These are phyloP conservation scores for Plasmodium gallinaceum DNA, from an alignment of 169 alveolate genomes.

Conservation along the genomic window DNA sequence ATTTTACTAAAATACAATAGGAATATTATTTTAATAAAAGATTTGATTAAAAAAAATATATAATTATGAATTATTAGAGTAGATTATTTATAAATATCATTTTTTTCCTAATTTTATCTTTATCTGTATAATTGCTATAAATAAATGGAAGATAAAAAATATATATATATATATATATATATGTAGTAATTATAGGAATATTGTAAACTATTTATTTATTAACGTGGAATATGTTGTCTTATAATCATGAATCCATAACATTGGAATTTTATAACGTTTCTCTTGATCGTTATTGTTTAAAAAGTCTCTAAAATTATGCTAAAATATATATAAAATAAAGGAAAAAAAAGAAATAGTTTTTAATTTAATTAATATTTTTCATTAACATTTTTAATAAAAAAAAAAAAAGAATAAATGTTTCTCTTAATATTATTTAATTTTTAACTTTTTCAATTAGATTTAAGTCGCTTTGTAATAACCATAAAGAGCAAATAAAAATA, in stretches of 20 bases:
- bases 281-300: slow-evolving; percentile 2
- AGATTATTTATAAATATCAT: slow-evolving; percentile 11
- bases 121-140: slow-evolving; percentile 19
- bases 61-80: neutral
- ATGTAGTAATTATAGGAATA: neutral
- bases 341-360: neutral
- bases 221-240: slow-evolving; percentile 30
- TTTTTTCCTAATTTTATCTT: neutral
- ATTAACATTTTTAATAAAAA: too few relatives aligned
- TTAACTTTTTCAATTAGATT: slow-evolving; percentile 24
- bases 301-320: slow-evolving; percentile 25
- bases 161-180: neutral
- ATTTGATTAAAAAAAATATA: too few relatives aligned
- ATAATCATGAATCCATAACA: slow-evolving; percentile 51
- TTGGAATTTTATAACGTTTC: slow-evolving; percentile 30
- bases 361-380: neutral
- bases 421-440: neutral
- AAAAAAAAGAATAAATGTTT: neutral
- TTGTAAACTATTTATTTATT: neutral
- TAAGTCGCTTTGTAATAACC: slow-evolving; percentile 48
- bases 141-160: neutral
- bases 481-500: neutral
- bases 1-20: neutral
- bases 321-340: neutral
- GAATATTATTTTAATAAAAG: too few relatives aligned